These are phyloP conservation scores for Apium graveolens DNA, from an alignment of 129 eudicot genomes.

Conservation along the genomic window DNA sequence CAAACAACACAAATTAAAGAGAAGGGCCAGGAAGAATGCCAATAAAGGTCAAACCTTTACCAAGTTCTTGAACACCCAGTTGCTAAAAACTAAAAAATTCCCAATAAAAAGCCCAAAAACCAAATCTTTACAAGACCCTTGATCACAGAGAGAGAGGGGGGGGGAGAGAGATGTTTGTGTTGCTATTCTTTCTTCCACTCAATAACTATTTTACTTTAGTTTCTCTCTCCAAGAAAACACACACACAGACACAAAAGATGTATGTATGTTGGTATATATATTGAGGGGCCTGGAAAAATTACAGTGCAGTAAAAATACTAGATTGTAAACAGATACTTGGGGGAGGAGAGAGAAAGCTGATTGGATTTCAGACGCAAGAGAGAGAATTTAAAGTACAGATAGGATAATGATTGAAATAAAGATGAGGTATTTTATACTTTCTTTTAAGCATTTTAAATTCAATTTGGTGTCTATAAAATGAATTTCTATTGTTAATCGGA, in stretches of 20 bases:
- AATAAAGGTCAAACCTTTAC: not conserved
- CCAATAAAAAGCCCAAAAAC: not conserved
- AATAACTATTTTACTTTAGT: slow-evolving; percentile 6
- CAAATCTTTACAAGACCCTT: slow-evolving; percentile 2
- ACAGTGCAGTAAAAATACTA: slow-evolving; percentile 1
- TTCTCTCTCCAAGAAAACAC: not conserved
- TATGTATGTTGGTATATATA: not conserved
- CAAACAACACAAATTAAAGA: not conserved
- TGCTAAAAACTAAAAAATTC: not conserved
- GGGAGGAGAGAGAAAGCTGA: slow-evolving; percentile 4
- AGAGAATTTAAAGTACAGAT: not conserved
- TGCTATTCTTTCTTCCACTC: slow-evolving; percentile 4
- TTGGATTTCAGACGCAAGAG: not conserved
- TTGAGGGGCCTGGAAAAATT: not conserved
- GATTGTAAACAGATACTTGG: not conserved
- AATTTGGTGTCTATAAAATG: not conserved
- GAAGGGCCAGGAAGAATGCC: not conserved
- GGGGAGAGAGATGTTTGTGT: not conserved
- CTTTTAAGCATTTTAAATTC: not conserved
- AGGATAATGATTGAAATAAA: slow-evolving; percentile 3
- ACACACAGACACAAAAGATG: not conserved
- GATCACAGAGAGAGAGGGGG: not conserved
- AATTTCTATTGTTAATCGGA: not conserved
- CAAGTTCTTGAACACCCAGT: not conserved
- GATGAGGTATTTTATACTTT: not conserved